Evolutionary conservation across 305 asterid genomes (phyloP), one percentile per base, ranked within the genome.

Genomic region (Solanum hybrid): DNA sequence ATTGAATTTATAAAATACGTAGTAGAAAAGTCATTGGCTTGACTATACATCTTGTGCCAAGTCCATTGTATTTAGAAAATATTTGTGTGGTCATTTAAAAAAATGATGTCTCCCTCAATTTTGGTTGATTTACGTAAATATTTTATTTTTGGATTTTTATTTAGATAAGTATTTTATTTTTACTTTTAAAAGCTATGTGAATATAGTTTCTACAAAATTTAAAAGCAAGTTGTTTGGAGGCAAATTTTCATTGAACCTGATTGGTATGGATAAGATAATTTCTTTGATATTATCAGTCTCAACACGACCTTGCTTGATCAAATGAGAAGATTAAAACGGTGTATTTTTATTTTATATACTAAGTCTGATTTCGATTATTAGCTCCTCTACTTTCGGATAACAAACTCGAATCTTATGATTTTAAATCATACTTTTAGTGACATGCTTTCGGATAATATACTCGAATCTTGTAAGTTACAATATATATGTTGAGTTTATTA

Each of bases 61-160:
- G 86, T 40, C 14, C 1, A 81, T 26, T 81, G 8, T 2, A 81
- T 39, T 81, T 79, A 12, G 12, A 79, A 79, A 36, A n/a, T 80
- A 28, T 28, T 36, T 35, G 20, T 79, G 29, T 35, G 85, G 33
- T 12, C 11, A 24, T 22, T 6, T 28, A 12, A 6, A 13, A 57
- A 14, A 37, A 11, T 81, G 24, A 24, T 1, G 13, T 39, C 69
- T 39, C 24, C 0, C 40, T 75, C 81, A 75, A 31, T 14, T 31
- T 16, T 31, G 6, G 6, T 16, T 31, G 24, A 14, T 75, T 18
- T 77, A 33, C 10, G 5, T 0, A 37, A 79, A 37, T 11, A 22
- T n/a, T 8, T 2, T 1, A 0, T 79, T 6, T 13, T 24, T 4
- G 0, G 0, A 2, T 39, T 39, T 24, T n/a, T 5, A 6, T 11